These are phyloP conservation scores for Rhodosporidiobolus sp. DNA, from an alignment of 768 basidiomycete species.

Conservation along the genomic window DNA sequence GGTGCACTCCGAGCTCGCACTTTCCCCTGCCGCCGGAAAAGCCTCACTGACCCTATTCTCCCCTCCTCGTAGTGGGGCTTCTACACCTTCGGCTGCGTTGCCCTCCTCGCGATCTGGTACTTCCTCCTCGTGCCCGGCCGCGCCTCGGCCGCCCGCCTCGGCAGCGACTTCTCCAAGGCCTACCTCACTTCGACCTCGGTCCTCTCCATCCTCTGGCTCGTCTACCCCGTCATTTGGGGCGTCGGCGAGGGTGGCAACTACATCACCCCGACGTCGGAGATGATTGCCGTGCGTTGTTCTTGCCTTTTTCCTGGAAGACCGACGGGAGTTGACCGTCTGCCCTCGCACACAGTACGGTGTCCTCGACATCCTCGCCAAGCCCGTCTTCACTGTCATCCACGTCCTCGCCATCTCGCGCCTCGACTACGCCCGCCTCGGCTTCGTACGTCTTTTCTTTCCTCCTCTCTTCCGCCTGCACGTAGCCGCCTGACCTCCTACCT, in stretches of 20 bases:
- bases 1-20: no score
- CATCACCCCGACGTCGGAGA: conserved; percentile 57
- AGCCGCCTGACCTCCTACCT: no score
- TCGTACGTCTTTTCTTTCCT: neutral
- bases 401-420: conserved; percentile 45
- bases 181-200: conserved; percentile 52
- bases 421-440: conserved; percentile 46
- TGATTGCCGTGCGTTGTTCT: conserved; percentile 49
- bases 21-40: neutral
- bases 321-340: neutral
- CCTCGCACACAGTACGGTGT: conserved; percentile 54
- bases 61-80: conserved; percentile 49
- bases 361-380: conserved; percentile 51
- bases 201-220: conserved; percentile 58
- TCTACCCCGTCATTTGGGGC: conserved; percentile 63
- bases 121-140: conserved; percentile 46
- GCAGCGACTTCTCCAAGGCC: conserved; percentile 19
- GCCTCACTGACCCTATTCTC: neutral
- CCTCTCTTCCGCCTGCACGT: neutral
- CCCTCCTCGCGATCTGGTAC: conserved; percentile 57
- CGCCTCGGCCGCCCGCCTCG: conserved; percentile 46
- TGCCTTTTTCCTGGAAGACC: no score
- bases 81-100: conserved; percentile 55
- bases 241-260: conserved; percentile 55
- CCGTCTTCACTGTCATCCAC: conserved; percentile 49